These are phyloP conservation scores for Pseudozyma sp. DNA, from an alignment of 1,284 basidiomycete species.

Conservation along the genomic window DNA sequence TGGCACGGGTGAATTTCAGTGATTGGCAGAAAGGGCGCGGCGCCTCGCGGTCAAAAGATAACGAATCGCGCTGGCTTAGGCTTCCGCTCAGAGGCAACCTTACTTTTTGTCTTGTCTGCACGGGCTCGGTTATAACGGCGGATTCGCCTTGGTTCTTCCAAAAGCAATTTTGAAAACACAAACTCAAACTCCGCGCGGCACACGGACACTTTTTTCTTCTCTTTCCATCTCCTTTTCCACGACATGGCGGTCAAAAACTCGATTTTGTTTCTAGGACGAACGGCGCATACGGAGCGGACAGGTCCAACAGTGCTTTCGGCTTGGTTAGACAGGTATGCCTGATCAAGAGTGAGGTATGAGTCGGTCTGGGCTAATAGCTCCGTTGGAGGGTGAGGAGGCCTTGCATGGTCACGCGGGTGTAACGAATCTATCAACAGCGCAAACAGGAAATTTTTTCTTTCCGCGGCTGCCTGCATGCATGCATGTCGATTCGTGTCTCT, in stretches of 20 bases:
- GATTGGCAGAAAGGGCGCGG: no score
- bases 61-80: no score
- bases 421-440: slow-evolving; percentile 1
- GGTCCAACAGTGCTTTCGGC: no score
- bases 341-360: no score
- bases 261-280: no score
- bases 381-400: not conserved
- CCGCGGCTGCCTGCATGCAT: slow-evolving; percentile 15
- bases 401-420: slow-evolving; percentile 26
- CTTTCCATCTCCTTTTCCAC: not conserved
- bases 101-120: not conserved
- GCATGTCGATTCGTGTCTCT: not conserved
- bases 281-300: no score
- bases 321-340: no score
- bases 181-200: not conserved
- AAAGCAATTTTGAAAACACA: not conserved
- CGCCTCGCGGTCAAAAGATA: no score
- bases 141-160: slow-evolving; percentile 9
- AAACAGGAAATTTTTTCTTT: not conserved
- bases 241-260: no score
- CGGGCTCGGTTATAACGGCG: slow-evolving; percentile 30
- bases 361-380: no score
- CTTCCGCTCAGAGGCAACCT: no score
- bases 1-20: no score
- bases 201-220: not conserved